These are phyloP conservation scores for Jaapia argillacea DNA, from an alignment of 768 basidiomycete species.

Conservation along the genomic window DNA sequence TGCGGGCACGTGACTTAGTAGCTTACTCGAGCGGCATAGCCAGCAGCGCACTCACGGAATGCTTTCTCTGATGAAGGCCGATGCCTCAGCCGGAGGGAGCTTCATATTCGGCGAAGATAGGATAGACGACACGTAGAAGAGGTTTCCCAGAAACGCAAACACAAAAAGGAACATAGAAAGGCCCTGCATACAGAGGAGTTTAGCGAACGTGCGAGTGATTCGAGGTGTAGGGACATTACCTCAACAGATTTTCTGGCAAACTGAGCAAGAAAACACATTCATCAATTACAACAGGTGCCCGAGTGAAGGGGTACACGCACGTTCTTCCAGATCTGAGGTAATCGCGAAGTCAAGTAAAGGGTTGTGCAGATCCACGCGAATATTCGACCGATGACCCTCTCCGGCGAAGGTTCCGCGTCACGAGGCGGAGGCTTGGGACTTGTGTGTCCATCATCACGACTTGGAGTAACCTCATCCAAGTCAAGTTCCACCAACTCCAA, in stretches of 20 bases:
- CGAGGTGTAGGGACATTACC: conserved; percentile 25
- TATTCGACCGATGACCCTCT: conserved; percentile 77
- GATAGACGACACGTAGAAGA: conserved; percentile 88
- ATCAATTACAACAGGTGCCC: conserved; percentile 2
- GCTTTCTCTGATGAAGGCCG: conserved; percentile 66
- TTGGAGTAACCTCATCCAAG: too few species aligned
- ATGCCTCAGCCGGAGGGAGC: conserved; percentile 48
- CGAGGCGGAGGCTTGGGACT: too few species aligned
- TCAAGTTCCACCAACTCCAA: too few species aligned
- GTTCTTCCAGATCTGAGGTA: conserved; percentile 99
- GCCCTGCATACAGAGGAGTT: conserved; percentile 37
- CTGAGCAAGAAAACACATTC: conserved; percentile 26
- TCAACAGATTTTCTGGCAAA: conserved; percentile 86
- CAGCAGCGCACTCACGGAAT: conserved; percentile 55
- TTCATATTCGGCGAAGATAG: conserved; percentile 60
- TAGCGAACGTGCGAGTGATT: conserved; percentile 1
- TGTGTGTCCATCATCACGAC: too few species aligned
- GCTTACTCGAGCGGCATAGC: neutral
- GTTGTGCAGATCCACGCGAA: conserved; percentile 94
- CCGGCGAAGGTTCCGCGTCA: conserved; percentile 17
- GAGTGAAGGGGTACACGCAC: conserved; percentile 37
- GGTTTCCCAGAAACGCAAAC: conserved; percentile 89
- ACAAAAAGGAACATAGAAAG: conserved; percentile 90
- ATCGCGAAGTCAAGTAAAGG: conserved; percentile 83
- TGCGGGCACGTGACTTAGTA: conserved; percentile 16